Base-by-base conservation (phyloP, 1,284 basidiomycete genomes). In the Microbotryum silenes-acaulis region DNA sequence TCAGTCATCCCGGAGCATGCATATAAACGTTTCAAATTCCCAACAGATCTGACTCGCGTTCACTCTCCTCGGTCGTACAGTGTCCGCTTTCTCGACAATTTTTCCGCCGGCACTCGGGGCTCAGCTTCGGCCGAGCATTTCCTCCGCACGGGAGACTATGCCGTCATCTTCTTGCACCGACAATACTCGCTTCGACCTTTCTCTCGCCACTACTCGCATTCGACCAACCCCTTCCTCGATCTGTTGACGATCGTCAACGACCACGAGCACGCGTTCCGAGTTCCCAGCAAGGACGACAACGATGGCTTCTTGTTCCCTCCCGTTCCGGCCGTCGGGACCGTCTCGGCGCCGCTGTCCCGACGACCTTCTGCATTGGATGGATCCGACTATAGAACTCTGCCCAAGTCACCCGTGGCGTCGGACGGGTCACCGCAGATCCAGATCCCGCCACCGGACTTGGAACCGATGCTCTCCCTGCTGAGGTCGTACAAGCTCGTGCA, bases 111-210 rank as follows among this genome's bases (percentile, higher is more conserved):
- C 56, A 98, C 96, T 18, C 83, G 94, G 74, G 94, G 96, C 45
- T 91, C 96, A 33, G 93, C 94, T 0, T 97, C 93, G 5, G 94
- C 94, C 2, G 94, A 98, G 77, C 97, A 98, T 79, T 97, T 98
- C 75, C 82, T 98, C 60, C 83, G 75, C 6, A 70, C 85, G 70
- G 85, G 88, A 2, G 88, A 88, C 65, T 98, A 98, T 78, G 92
- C 93, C 25, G 96, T 98, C 74, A 93, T 98, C 72, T 98, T 98
- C 77, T 88, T 98, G 83, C 92, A 97, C 76, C 82, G 94, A 10
- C 91, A 96, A 75, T 94, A 97, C 79, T 96, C 91, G 69, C 83
- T 98, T 44, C 90, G 94, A 67, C 94, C 96, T 0, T 98, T 93
- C 79, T 93, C 89, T 70, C 79, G 94, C 55, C 94, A 97, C 75